Evolutionary conservation across 768 basidiomycete species (phyloP).

Genomic region (Podaxis mareebaensis): DNA sequence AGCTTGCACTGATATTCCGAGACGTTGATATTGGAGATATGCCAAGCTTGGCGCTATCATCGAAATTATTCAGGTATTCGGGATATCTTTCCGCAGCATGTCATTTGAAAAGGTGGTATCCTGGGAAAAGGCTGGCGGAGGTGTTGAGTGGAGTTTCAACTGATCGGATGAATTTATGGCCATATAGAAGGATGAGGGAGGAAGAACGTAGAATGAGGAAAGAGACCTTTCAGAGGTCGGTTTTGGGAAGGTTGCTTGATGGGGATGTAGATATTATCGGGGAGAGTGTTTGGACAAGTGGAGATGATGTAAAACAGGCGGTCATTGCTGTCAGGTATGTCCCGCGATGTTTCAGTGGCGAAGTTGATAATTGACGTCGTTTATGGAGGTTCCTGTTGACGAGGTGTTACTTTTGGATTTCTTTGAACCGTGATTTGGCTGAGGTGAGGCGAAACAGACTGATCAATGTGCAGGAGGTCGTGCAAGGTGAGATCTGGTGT

Average conservation of each 20-base stretch:
- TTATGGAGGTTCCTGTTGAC: constrained; percentile 61
- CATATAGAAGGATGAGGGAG: constrained; percentile 58
- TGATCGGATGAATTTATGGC: constrained; percentile 69
- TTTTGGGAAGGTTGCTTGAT: constrained; percentile 44
- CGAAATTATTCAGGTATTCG: constrained; percentile 28
- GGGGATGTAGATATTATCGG: constrained; percentile 37
- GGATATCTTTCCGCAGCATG: constrained; percentile 57
- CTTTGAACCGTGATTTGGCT: constrained; percentile 43
- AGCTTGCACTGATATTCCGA: constrained; percentile 56
- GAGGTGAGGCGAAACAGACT: constrained; percentile 29
- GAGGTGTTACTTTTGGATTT: constrained; percentile 62
- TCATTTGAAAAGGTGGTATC: constrained; percentile 45
- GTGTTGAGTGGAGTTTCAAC: constrained; percentile 39
- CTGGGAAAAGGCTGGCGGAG: constrained; percentile 47
- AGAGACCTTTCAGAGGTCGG: constrained; percentile 45
- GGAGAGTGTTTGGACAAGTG: constrained; percentile 55
- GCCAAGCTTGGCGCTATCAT: constrained; percentile 48
- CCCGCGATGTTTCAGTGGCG: not conserved
- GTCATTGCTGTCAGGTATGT: constrained; percentile 1
- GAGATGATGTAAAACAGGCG: constrained; percentile 59
- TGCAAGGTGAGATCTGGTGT: constrained; percentile 61
- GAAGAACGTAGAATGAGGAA: constrained; percentile 41
- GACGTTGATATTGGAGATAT: constrained; percentile 46
- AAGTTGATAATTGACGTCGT: not conserved
- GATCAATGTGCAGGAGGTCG: constrained; percentile 50